These are phyloP conservation scores for Botrytis byssoidea DNA, from an alignment of 2,329 filamentous ascomycete genomes.

Conservation along the genomic window DNA sequence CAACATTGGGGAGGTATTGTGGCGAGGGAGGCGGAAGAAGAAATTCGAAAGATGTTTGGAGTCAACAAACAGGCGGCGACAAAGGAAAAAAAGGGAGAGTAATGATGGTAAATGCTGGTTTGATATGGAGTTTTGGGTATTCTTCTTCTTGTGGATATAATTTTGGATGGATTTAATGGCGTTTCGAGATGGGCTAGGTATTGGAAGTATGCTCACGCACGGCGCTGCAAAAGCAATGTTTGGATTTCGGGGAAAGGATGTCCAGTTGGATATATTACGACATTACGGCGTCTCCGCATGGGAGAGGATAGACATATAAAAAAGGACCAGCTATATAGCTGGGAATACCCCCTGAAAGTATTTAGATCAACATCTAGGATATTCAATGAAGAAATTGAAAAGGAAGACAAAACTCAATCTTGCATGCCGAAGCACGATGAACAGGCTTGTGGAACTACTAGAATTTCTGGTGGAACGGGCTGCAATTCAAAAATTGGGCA, in stretches of 20 bases:
- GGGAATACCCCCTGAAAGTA: neutral
- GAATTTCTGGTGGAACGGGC: neutral
- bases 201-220: neutral
- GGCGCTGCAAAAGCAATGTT: neutral
- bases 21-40: neutral
- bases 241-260: neutral
- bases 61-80: neutral
- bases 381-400: neutral
- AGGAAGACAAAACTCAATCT: neutral
- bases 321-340: neutral
- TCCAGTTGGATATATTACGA: neutral
- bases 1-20: constrained; percentile 2
- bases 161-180: neutral
- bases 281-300: neutral
- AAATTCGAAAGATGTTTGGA: neutral
- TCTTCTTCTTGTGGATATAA: neutral
- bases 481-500: neutral
- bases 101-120: neutral
- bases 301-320: neutral
- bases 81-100: neutral
- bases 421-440: neutral
- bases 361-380: neutral
- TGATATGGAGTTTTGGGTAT: neutral
- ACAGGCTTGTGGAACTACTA: neutral
- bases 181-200: neutral